Evolutionary conservation across 1,284 basidiomycete species (phyloP).

Genomic region (Pseudozyma sp.): DNA sequence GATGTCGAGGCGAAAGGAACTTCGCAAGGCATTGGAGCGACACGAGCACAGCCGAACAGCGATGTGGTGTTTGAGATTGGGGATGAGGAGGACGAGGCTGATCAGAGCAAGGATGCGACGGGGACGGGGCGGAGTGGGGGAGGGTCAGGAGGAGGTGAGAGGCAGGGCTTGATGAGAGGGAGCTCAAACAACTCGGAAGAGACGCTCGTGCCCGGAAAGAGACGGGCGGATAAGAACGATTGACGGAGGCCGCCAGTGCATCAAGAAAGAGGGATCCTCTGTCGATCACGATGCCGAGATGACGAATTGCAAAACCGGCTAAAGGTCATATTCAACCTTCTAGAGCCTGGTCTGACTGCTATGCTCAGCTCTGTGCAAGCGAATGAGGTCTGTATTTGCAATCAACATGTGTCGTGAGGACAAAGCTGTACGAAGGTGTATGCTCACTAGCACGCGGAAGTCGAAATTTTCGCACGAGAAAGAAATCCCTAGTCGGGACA

Average conservation of each 20-base stretch:
- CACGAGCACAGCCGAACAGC: conserved; percentile 13
- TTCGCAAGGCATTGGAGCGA: conserved; percentile 4
- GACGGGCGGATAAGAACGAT: conserved; percentile 36
- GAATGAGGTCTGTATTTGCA: too few species aligned
- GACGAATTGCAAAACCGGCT: too few species aligned
- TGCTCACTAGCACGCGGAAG: too few species aligned
- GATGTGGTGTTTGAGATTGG: conserved; percentile 62
- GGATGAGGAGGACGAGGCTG: conserved; percentile 54
- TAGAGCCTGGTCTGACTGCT: too few species aligned
- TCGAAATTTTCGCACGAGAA: too few species aligned
- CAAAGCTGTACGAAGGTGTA: too few species aligned
- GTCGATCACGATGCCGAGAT: too few species aligned
- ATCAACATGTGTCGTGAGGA: too few species aligned
- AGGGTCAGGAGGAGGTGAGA: conserved; percentile 15
- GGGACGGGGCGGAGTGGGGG: background rate
- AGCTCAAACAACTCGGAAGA: conserved; percentile 42
- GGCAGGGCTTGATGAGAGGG: conserved; percentile 41
- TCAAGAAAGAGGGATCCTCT: background rate
- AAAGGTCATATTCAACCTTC: too few species aligned
- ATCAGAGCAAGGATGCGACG: conserved; percentile 18
- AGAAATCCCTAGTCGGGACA: too few species aligned
- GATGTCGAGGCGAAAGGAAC: conserved; percentile 37
- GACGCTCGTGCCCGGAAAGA: conserved; percentile 49
- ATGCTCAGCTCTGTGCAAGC: too few species aligned
- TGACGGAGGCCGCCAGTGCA: background rate